phyloP scores from a whole-genome alignment of 2,329 filamentous ascomycete species.

The Ramularia endophylla region DNA sequence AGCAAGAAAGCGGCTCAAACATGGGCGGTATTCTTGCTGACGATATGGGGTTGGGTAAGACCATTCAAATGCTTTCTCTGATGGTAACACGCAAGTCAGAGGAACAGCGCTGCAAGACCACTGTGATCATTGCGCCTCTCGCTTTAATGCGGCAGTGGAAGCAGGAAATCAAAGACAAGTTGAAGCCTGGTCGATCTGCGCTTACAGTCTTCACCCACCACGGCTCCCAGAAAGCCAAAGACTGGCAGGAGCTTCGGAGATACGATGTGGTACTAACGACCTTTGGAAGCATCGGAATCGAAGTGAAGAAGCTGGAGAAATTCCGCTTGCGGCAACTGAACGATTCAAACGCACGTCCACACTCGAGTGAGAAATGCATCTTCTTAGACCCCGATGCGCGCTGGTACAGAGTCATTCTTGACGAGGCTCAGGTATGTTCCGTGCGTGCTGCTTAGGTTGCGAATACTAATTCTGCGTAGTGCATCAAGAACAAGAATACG shows the following conservation, averaged over 20 bases:
- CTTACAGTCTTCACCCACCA: conserved; percentile 67
- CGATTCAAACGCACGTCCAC: conserved; percentile 33
- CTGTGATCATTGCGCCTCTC: conserved; percentile 75
- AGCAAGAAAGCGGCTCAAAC: conserved; percentile 63
- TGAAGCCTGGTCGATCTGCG: conserved; percentile 50
- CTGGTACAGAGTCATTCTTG: conserved; percentile 66
- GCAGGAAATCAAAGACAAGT: conserved; percentile 66
- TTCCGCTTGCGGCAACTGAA: conserved; percentile 46
- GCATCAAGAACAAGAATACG: conserved; percentile 69
- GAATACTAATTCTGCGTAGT: conserved; percentile 42
- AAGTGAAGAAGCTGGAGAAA: conserved; percentile 56
- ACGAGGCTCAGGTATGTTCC: conserved; percentile 51
- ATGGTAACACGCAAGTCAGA: conserved; percentile 62
- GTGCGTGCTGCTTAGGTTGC: neutral
- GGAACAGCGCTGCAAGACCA: conserved; percentile 59
- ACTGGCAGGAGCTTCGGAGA: conserved; percentile 55
- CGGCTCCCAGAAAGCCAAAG: conserved; percentile 50
- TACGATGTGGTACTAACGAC: conserved; percentile 76
- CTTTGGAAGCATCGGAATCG: conserved; percentile 64
- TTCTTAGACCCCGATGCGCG: conserved; percentile 48
- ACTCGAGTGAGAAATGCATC: conserved; percentile 29
- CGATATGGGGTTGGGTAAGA: conserved; percentile 82
- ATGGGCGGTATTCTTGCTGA: conserved; percentile 74
- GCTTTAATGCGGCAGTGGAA: conserved; percentile 80
- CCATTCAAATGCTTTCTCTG: conserved; percentile 73